A percentile compares a stretch with the other conserved stretches of the same genome.
Evolutionary conservation across 257 asterid species (phyloP).

Genomic region (Solanum appendiculatum): DNA sequence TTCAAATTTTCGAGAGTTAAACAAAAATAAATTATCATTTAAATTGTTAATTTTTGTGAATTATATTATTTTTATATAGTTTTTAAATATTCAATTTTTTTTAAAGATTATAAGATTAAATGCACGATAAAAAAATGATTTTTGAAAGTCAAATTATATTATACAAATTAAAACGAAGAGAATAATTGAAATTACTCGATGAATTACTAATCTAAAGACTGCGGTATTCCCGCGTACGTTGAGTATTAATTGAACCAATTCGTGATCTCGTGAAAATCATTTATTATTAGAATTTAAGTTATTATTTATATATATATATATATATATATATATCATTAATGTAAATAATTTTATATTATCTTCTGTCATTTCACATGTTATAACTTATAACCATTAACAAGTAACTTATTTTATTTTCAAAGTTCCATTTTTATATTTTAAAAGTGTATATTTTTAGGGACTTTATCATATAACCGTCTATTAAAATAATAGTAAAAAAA

Average conservation of each 20-base stretch:
- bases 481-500: not conserved
- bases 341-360: not conserved
- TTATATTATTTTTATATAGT: too few species aligned
- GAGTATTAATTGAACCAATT: not conserved
- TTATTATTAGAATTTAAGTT: not conserved
- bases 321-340: not conserved
- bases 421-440: not conserved
- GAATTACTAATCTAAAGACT: not conserved
- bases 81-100: too few species aligned
- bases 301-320: not conserved
- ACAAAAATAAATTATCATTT: too few species aligned
- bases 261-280: not conserved
- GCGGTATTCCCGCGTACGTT: not conserved
- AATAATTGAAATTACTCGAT: not conserved
- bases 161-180: not conserved
- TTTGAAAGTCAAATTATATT: not conserved
- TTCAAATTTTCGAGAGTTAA: too few species aligned
- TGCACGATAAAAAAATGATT: not conserved
- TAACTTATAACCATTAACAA: not conserved
- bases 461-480: not conserved
- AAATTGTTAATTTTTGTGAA: not conserved
- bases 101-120: not conserved
- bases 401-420: not conserved
- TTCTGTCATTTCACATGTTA: not conserved
- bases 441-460: not conserved